A percentile compares a stretch with the other conserved stretches of the same genome.
These are phyloP conservation scores for Flaveria brownii DNA, from an alignment of 129 eudicot genomes.

Conservation along the genomic window DNA sequence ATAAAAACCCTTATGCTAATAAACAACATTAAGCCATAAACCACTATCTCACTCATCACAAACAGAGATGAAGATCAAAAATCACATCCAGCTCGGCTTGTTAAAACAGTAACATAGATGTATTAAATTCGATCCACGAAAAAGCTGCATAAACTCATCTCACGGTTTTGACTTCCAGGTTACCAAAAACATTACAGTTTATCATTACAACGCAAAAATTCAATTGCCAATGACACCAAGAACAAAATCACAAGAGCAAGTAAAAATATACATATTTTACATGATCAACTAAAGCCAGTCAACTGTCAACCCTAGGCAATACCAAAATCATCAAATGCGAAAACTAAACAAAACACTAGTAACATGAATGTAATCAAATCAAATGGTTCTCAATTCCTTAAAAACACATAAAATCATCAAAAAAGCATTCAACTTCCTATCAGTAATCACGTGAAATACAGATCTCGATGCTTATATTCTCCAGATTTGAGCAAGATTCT, in stretches of 20 bases:
- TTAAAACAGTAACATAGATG: background rate
- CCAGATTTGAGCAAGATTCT: constrained; percentile 24
- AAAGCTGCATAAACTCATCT: background rate
- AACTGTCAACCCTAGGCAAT: constrained; percentile 19
- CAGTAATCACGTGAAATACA: constrained; percentile 17
- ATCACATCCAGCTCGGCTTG: background rate
- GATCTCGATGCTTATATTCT: constrained; percentile 11
- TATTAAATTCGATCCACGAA: background rate
- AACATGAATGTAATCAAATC: constrained; percentile 5
- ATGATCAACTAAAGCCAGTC: constrained; percentile 17
- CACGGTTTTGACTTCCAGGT: too few relatives aligned
- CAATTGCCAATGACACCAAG: background rate
- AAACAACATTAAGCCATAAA: constrained; percentile 5
- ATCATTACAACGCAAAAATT: background rate
- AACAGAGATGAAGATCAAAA: background rate
- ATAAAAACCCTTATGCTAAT: background rate
- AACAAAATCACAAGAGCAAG: constrained; percentile 13
- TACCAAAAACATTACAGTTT: background rate
- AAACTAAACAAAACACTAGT: constrained; percentile 10
- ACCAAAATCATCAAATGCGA: background rate
- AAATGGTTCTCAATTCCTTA: background rate
- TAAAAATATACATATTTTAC: background rate
- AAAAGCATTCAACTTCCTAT: background rate
- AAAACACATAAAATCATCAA: constrained; percentile 10
- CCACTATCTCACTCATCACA: background rate